phyloP scores from a whole-genome alignment of 2,329 filamentous ascomycete genomes.

The Aspergillus awamori region DNA sequence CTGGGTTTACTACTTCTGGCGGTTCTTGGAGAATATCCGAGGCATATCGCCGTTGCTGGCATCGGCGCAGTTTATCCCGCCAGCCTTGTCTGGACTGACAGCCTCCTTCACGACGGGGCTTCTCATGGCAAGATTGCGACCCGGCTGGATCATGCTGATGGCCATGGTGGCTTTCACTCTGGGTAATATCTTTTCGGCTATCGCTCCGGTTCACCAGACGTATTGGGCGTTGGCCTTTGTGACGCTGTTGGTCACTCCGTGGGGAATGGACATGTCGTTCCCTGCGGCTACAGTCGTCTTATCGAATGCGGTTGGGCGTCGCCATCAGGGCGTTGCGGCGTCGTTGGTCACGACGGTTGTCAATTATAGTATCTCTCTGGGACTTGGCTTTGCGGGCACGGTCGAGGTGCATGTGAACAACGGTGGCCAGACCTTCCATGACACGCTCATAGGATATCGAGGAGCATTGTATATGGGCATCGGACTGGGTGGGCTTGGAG shows the following conservation, averaged over 20 bases:
- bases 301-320: conserved; percentile 52
- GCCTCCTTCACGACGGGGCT: conserved; percentile 34
- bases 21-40: conserved; percentile 32
- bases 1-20: conserved; percentile 47
- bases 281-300: conserved; percentile 65
- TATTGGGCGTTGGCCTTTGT: conserved; percentile 70
- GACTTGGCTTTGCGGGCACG: conserved; percentile 67
- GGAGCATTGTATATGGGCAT: conserved; percentile 47
- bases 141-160: conserved; percentile 26
- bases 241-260: conserved; percentile 60
- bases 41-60: conserved; percentile 30
- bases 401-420: conserved; percentile 56
- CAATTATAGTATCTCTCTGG: conserved; percentile 69
- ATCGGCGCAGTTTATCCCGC: conserved; percentile 36
- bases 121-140: conserved; percentile 29
- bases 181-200: conserved; percentile 46
- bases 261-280: conserved; percentile 69
- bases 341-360: conserved; percentile 66
- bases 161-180: conserved; percentile 45
- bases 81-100: conserved; percentile 32
- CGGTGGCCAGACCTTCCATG: conserved; percentile 37
- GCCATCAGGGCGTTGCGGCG: conserved; percentile 56
- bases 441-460: conserved; percentile 44
- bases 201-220: conserved; percentile 56
- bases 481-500: conserved; percentile 34